These are phyloP conservation scores for Amanita brunnescens DNA, from an alignment of 768 basidiomycete species.

Conservation along the genomic window DNA sequence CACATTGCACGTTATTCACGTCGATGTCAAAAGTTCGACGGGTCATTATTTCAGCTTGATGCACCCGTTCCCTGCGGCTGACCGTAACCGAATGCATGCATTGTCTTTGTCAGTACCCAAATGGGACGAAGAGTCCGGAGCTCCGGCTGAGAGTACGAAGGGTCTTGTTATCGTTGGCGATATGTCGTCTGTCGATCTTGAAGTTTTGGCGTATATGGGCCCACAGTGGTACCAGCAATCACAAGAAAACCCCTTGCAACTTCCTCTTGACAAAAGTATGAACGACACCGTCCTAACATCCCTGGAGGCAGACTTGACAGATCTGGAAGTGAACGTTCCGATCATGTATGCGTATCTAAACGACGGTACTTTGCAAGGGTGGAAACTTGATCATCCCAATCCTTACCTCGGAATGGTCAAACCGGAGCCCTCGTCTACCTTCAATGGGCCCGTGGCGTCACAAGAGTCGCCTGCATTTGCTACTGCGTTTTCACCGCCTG, in stretches of 20 bases:
- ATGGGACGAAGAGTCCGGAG: slow-evolving; percentile 34
- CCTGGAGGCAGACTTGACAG: slow-evolving; percentile 60
- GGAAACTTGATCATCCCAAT: slow-evolving; percentile 56
- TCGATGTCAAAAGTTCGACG: slow-evolving; percentile 33
- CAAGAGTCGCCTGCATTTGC: slow-evolving; percentile 8
- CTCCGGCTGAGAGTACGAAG: slow-evolving; percentile 26
- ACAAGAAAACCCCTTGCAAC: slow-evolving; percentile 43
- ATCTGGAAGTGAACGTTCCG: slow-evolving; percentile 34
- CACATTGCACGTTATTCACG: slow-evolving; percentile 34
- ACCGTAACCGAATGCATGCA: slow-evolving; percentile 11
- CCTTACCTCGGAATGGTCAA: slow-evolving; percentile 51
- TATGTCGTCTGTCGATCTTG: slow-evolving; percentile 36
- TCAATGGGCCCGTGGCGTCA: background rate
- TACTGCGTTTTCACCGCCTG: slow-evolving; percentile 5
- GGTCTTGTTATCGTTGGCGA: slow-evolving; percentile 39
- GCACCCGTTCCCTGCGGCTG: slow-evolving; percentile 30
- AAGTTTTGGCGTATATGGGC: slow-evolving; percentile 32
- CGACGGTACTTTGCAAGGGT: slow-evolving; percentile 70
- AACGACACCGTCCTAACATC: slow-evolving; percentile 64
- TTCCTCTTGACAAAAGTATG: slow-evolving; percentile 61
- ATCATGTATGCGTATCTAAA: slow-evolving; percentile 70
- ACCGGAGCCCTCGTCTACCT: background rate
- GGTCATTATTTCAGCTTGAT: slow-evolving; percentile 29
- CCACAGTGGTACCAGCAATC: slow-evolving; percentile 41
- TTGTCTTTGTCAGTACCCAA: slow-evolving; percentile 31